phyloP scores from a whole-genome alignment of 306 rosid species.

The Rosa rugosa region DNA sequence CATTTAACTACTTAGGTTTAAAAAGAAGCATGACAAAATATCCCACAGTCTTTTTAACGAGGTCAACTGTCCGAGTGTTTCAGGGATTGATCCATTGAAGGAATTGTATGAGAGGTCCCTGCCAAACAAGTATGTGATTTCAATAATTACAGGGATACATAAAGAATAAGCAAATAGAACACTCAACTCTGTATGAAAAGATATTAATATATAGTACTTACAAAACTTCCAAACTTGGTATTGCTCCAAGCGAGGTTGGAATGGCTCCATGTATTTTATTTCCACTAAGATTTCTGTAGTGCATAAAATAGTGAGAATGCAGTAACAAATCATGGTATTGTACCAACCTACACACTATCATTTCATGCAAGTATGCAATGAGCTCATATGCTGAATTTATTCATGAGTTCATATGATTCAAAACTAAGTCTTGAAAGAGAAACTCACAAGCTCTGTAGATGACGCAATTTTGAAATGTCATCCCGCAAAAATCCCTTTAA shows the following conservation, averaged over 20 bases:
- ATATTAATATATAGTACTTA: constrained; percentile 45
- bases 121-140: constrained; percentile 34
- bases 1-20: constrained; percentile 6
- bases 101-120: constrained; percentile 90
- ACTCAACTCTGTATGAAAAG: constrained; percentile 3
- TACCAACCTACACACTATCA: not conserved
- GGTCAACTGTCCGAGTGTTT: constrained; percentile 81
- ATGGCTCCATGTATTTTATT: constrained; percentile 71
- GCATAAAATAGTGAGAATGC: constrained; percentile 16
- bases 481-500: constrained; percentile 74
- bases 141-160: constrained; percentile 26
- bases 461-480: constrained; percentile 70
- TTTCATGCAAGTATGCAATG: constrained; percentile 17
- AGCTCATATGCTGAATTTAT: constrained; percentile 2
- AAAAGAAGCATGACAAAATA: constrained; percentile 15
- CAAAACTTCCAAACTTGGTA: constrained; percentile 70
- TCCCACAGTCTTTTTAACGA: constrained; percentile 69
- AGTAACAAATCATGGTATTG: not conserved
- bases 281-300: constrained; percentile 87
- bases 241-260: constrained; percentile 75
- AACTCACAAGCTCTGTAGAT: constrained; percentile 82
- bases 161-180: not conserved
- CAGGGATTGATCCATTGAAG: constrained; percentile 91
- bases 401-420: not conserved
- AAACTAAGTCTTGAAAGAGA: constrained; percentile 18